Conservation (phyloP, 202 grass and related monocot species). For the Tripidium arundinaceum region DNA sequence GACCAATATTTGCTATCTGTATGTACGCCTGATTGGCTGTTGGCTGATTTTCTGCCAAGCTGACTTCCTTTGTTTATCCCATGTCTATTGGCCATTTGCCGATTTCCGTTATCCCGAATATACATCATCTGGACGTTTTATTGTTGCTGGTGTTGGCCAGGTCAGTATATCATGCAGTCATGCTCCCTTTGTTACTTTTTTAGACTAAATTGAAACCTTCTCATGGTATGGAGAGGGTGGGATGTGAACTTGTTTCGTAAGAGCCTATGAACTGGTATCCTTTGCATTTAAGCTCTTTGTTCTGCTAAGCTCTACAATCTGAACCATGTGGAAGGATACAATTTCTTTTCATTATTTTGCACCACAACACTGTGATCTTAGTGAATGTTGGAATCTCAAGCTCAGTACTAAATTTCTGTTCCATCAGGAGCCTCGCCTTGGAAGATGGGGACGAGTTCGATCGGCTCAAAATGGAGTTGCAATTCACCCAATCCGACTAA, state of each 20-base stretch:
- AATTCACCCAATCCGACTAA: conserved; percentile 57
- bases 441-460: conserved; percentile 58
- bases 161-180: conserved; percentile 27
- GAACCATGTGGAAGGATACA: not conserved
- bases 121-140: conserved; percentile 70
- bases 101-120: too few species aligned
- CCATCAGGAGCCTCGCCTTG: conserved; percentile 75
- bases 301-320: not conserved
- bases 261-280: not conserved
- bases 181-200: not conserved
- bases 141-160: conserved; percentile 84
- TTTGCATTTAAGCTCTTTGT: not conserved
- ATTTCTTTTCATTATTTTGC: not conserved
- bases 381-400: not conserved
- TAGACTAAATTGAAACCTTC: not conserved
- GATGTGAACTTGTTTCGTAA: not conserved
- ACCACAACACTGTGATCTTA: not conserved
- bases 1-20: too few species aligned
- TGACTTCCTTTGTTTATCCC: too few species aligned
- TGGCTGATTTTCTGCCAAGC: too few species aligned
- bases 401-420: not conserved
- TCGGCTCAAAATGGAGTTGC: conserved; percentile 67
- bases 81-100: too few species aligned
- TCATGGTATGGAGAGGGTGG: not conserved
- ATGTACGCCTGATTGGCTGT: too few species aligned